These are phyloP conservation scores for Aspergillus candidus DNA, from an alignment of 2,329 filamentous ascomycete genomes.

Conservation along the genomic window DNA sequence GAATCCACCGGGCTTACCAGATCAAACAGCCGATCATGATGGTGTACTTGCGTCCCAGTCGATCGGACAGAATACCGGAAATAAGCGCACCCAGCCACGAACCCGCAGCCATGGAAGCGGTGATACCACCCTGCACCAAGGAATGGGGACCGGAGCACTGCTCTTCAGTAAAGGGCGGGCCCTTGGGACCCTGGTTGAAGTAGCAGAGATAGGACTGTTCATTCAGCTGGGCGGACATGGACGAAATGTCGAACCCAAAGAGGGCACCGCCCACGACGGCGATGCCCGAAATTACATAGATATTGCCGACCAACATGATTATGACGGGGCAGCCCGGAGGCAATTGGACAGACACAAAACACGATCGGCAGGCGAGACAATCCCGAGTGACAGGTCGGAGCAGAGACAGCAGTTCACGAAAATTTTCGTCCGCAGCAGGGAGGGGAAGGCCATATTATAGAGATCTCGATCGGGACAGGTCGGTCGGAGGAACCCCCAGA, in stretches of 20 bases:
- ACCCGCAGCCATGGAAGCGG: slow-evolving; percentile 67
- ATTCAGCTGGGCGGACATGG: slow-evolving; percentile 29
- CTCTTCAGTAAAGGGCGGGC: slow-evolving; percentile 49
- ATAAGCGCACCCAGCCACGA: slow-evolving; percentile 57
- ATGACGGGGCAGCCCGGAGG: background rate
- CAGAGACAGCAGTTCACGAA: too few species aligned
- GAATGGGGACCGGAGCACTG: slow-evolving; percentile 43
- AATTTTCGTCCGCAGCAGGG: too few species aligned
- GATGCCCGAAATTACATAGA: slow-evolving; percentile 54
- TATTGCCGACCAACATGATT: slow-evolving; percentile 44
- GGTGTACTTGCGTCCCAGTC: slow-evolving; percentile 46
- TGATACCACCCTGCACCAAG: slow-evolving; percentile 60
- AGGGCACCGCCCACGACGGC: slow-evolving; percentile 36
- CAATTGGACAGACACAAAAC: background rate
- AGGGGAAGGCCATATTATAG: too few species aligned
- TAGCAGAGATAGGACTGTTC: slow-evolving; percentile 57
- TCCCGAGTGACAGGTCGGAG: too few species aligned
- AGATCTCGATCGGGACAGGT: too few species aligned
- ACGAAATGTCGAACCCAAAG: slow-evolving; percentile 33
- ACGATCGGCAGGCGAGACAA: background rate
- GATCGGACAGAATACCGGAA: slow-evolving; percentile 52
- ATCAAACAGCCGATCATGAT: slow-evolving; percentile 47
- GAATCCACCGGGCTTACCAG: slow-evolving; percentile 56
- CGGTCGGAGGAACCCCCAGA: too few species aligned
- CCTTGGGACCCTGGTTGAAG: slow-evolving; percentile 54